Conservation (phyloP, 1,139 yeast species). For the Suzukiozyma palmioleophila region DNA sequence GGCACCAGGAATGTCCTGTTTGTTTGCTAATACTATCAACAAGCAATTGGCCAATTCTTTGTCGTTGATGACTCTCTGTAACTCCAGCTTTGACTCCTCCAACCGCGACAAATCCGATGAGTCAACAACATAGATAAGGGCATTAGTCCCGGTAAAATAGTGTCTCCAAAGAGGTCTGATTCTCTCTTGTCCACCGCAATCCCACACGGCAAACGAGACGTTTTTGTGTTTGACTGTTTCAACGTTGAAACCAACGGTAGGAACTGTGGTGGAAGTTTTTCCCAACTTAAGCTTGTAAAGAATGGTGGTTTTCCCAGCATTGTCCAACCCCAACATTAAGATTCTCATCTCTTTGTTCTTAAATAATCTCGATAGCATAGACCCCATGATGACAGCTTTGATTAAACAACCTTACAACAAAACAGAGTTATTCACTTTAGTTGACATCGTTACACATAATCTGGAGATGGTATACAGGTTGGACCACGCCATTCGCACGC, state of each 20-base stretch:
- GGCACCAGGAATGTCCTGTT: slow-evolving; percentile 72
- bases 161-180: slow-evolving; percentile 93
- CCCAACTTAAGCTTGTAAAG: slow-evolving; percentile 71
- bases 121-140: slow-evolving; percentile 89
- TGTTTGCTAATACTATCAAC: slow-evolving; percentile 82
- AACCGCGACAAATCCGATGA: slow-evolving; percentile 69
- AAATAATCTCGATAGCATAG: slow-evolving; percentile 32
- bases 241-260: slow-evolving; percentile 92
- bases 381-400: slow-evolving; percentile 3
- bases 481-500: too few relatives aligned
- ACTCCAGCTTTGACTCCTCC: slow-evolving; percentile 74
- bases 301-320: slow-evolving; percentile 87
- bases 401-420: not conserved
- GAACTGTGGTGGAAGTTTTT: slow-evolving; percentile 76
- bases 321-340: slow-evolving; percentile 87
- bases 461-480: too few relatives aligned
- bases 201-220: slow-evolving; percentile 92
- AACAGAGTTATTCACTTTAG: not conserved
- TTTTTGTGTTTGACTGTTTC: slow-evolving; percentile 88
- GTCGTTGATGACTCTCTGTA: slow-evolving; percentile 71
- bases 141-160: slow-evolving; percentile 90
- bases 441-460: too few relatives aligned
- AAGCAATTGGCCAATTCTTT: slow-evolving; percentile 79
- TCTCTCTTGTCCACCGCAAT: slow-evolving; percentile 93
- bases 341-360: slow-evolving; percentile 73